A percentile compares a stretch with the other conserved stretches of the same genome.
Conservation (phyloP, 352 stramenopile genomes). For the Pythium periplocum region DNA sequence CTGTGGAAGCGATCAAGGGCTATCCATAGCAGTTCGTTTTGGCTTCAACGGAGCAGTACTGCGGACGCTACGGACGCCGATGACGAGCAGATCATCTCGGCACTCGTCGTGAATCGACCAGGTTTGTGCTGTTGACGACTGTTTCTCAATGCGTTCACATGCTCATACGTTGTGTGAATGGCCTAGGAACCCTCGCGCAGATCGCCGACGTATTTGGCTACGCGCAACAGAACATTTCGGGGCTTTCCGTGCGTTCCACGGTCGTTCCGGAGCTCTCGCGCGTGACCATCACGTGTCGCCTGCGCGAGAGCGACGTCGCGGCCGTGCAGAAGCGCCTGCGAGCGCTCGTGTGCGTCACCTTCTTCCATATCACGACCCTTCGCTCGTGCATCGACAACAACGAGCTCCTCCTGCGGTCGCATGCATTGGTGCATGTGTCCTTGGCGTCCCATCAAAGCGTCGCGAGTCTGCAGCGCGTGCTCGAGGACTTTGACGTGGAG, state of each 20-base stretch:
- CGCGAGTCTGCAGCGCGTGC: conserved; percentile 19
- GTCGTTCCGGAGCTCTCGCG: conserved; percentile 71
- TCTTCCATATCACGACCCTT: conserved; percentile 75
- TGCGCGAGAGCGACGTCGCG: conserved; percentile 43
- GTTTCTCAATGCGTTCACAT: too few species aligned
- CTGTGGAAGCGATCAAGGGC: too few species aligned
- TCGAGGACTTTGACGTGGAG: conserved; percentile 36
- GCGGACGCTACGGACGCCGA: conserved; percentile 1
- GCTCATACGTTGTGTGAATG: neutral
- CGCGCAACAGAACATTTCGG: conserved; percentile 68
- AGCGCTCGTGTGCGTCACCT: conserved; percentile 63
- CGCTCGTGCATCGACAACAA: conserved; percentile 57
- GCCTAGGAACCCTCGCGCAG: conserved; percentile 49
- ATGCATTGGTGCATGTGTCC: conserved; percentile 42
- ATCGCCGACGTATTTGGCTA: conserved; percentile 66
- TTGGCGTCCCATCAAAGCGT: conserved; percentile 4
- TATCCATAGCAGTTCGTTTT: too few species aligned
- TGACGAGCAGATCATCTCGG: conserved; percentile 71
- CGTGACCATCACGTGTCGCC: conserved; percentile 66
- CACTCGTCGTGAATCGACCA: conserved; percentile 65
- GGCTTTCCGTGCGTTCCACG: conserved; percentile 63
- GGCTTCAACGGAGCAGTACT: neutral
- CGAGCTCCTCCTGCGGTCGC: conserved; percentile 55
- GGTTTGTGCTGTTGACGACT: conserved; percentile 10
- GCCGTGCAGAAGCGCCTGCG: conserved; percentile 51